Evolutionary conservation across 2,329 filamentous ascomycete genomes (phyloP).

Genomic region (Aspergillus tanneri): DNA sequence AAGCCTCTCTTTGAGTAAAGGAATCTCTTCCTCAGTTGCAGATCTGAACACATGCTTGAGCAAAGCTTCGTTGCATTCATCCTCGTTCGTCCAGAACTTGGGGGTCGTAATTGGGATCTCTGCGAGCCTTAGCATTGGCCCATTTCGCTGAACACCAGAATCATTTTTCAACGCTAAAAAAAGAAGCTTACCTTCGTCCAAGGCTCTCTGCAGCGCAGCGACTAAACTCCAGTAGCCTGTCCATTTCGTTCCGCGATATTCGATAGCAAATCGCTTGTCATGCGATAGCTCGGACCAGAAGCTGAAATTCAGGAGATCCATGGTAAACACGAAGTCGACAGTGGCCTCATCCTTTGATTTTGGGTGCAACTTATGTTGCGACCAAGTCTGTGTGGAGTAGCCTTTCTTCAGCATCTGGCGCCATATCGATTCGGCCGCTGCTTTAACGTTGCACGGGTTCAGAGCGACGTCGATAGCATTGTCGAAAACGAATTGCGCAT

Average conservation of each 20-base stretch:
- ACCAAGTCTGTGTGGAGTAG: conserved; percentile 85
- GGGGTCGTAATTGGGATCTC: conserved; percentile 86
- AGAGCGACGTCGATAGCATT: conserved; percentile 91
- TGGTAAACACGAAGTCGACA: conserved; percentile 90
- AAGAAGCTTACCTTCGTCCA: conserved; percentile 71
- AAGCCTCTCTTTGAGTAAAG: conserved; percentile 75
- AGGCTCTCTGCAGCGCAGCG: conserved; percentile 77
- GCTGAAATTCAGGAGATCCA: conserved; percentile 95
- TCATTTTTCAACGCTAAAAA: neutral
- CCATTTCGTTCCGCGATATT: conserved; percentile 78
- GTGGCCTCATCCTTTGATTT: conserved; percentile 75
- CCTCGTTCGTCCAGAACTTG: conserved; percentile 77
- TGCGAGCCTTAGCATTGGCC: conserved; percentile 37
- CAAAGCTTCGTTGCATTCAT: conserved; percentile 71
- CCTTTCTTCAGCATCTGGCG: conserved; percentile 76
- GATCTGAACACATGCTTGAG: conserved; percentile 81
- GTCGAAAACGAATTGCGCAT: conserved; percentile 83
- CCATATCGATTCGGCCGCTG: conserved; percentile 76
- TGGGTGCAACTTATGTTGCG: conserved; percentile 85
- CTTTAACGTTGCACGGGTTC: conserved; percentile 77
- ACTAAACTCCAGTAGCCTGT: conserved; percentile 96
- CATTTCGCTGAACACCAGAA: neutral
- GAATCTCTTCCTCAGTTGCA: conserved; percentile 80
- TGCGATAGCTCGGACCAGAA: conserved; percentile 82
- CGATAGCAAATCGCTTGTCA: conserved; percentile 74